These are phyloP conservation scores for Cryomyces minteri DNA, from an alignment of 495 filamentous ascomycete species.

Conservation along the genomic window DNA sequence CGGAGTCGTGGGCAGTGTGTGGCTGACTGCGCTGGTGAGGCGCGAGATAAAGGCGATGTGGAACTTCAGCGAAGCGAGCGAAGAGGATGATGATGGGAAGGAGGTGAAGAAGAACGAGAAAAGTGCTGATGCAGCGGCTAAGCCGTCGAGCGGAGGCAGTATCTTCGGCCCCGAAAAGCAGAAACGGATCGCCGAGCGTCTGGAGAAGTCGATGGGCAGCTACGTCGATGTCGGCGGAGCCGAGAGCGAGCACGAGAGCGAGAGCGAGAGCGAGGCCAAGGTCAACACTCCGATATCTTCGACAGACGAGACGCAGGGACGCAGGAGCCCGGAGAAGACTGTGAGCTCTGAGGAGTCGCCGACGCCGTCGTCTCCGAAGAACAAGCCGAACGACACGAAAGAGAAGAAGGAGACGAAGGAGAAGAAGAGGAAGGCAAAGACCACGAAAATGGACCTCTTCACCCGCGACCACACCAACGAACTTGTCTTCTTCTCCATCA, in stretches of 20 bases:
- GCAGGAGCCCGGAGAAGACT: too few relatives aligned
- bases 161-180: conserved; percentile 11
- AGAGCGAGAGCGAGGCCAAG: background rate
- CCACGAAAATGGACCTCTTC: background rate
- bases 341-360: background rate
- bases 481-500: conserved; percentile 14
- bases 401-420: conserved; percentile 4
- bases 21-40: conserved; percentile 55
- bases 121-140: background rate
- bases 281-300: too few relatives aligned
- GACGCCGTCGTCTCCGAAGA: background rate
- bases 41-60: conserved; percentile 61
- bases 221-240: conserved; percentile 4
- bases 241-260: too few relatives aligned
- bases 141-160: conserved; percentile 1
- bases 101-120: conserved; percentile 9
- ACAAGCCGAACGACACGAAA: background rate
- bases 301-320: too few relatives aligned
- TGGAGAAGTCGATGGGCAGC: conserved; percentile 4
- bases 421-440: conserved; percentile 1
- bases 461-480: conserved; percentile 5
- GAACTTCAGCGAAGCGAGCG: conserved; percentile 55
- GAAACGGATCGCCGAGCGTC: conserved; percentile 5
- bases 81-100: conserved; percentile 14
- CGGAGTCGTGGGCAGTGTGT: conserved; percentile 54